Conservation (phyloP, 495 filamentous ascomycete species). For the Letharia columbiana region DNA sequence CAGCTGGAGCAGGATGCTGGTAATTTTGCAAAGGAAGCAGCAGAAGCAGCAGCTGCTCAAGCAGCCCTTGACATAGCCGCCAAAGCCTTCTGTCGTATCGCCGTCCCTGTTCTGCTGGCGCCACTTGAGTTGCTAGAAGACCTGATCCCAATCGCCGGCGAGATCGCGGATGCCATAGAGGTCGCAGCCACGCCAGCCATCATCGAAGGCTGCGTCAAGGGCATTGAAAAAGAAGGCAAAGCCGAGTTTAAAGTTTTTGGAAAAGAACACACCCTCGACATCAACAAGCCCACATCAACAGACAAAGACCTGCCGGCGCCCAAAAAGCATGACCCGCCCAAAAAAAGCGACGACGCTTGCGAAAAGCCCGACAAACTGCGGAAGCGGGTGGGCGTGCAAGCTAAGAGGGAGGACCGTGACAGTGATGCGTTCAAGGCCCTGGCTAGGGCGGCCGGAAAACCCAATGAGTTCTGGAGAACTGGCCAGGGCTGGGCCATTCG, state of each 20-base stretch:
- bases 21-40: slow-evolving; percentile 23
- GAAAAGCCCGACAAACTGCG: neutral
- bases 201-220: slow-evolving; percentile 24
- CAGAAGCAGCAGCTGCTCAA: slow-evolving; percentile 24
- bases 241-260: slow-evolving; percentile 27
- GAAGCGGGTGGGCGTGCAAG: too few species aligned
- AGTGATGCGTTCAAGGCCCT: too few species aligned
- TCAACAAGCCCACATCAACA: slow-evolving; percentile 3
- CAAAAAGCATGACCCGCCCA: neutral
- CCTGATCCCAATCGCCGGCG: slow-evolving; percentile 26
- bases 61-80: slow-evolving; percentile 27
- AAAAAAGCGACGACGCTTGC: neutral
- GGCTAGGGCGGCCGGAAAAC: too few species aligned
- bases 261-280: slow-evolving; percentile 24
- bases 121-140: slow-evolving; percentile 26
- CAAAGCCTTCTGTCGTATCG: slow-evolving; percentile 28
- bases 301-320: slow-evolving; percentile 7
- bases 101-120: slow-evolving; percentile 25
- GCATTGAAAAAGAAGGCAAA: slow-evolving; percentile 27
- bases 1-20: slow-evolving; percentile 20
- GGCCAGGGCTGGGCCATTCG: too few species aligned
- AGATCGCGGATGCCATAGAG: slow-evolving; percentile 20
- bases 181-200: slow-evolving; percentile 24
- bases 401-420: too few species aligned
- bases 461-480: too few species aligned